Conservation (phyloP, 768 basidiomycete species). For the Grammothele lineata region DNA sequence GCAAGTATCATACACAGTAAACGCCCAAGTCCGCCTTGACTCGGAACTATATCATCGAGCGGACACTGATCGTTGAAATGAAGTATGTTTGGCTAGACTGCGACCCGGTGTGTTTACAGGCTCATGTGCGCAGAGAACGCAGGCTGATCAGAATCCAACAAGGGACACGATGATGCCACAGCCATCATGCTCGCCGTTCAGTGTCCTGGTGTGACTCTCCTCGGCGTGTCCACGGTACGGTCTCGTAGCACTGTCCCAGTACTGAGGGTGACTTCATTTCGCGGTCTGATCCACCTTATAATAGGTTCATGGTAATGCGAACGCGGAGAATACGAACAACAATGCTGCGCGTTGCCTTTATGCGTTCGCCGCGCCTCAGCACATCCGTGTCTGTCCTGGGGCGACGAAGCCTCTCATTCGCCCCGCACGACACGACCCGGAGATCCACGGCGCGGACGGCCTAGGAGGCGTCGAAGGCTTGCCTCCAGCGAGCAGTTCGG, state of each 20-base stretch:
- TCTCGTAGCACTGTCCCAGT: background rate
- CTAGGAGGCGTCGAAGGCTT: slow-evolving; percentile 83
- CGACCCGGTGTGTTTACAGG: slow-evolving; percentile 33
- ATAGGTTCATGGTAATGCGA: slow-evolving; percentile 79
- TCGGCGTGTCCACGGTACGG: slow-evolving; percentile 80
- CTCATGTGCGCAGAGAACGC: background rate
- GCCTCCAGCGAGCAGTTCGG: slow-evolving; percentile 42
- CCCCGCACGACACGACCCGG: slow-evolving; percentile 56
- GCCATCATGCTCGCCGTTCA: slow-evolving; percentile 77
- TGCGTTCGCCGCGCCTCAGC: slow-evolving; percentile 61
- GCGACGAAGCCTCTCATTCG: slow-evolving; percentile 66
- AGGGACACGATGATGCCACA: slow-evolving; percentile 90
- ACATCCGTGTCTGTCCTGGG: slow-evolving; percentile 64
- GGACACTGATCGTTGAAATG: no score
- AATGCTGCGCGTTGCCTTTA: slow-evolving; percentile 78
- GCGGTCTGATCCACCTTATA: no score
- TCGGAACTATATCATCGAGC: no score
- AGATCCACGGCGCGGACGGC: slow-evolving; percentile 82
- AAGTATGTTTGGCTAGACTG: slow-evolving; percentile 32
- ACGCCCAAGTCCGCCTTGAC: no score
- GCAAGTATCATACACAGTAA: no score
- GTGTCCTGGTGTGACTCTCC: slow-evolving; percentile 56
- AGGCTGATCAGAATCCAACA: background rate
- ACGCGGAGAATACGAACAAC: slow-evolving; percentile 50
- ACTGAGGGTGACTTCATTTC: no score